Percentiles rank a stretch among this genome's conserved stretches.
phyloP scores from a whole-genome alignment of 2,329 filamentous ascomycete genomes.

The Colletotrichum sp. region DNA sequence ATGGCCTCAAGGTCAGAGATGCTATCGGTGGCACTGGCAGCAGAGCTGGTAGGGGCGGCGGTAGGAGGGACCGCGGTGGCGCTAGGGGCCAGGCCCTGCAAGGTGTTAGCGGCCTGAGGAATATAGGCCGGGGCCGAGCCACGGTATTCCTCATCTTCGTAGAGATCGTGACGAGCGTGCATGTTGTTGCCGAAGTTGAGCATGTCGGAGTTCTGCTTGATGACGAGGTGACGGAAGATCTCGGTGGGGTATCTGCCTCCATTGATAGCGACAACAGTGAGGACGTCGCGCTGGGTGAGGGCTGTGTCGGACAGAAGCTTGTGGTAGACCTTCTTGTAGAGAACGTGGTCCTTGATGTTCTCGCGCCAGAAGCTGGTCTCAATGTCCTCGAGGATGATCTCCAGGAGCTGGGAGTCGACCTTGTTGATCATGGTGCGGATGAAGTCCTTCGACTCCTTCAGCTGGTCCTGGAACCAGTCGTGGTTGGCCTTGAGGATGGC shows the following conservation, averaged over 20 bases:
- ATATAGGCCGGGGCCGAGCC: not conserved
- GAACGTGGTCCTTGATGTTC: not conserved
- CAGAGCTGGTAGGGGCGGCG: not conserved
- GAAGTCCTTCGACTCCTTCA: not conserved
- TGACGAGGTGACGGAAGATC: conserved; percentile 8
- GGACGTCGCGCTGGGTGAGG: conserved; percentile 15
- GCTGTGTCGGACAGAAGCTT: not conserved
- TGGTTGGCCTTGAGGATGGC: conserved; percentile 14
- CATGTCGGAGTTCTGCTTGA: conserved; percentile 9
- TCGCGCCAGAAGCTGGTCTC: conserved; percentile 16
- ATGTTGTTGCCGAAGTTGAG: conserved; percentile 1
- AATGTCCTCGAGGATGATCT: conserved; percentile 19
- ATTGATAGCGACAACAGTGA: conserved; percentile 11
- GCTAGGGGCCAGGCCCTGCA: not conserved
- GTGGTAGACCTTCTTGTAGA: not conserved
- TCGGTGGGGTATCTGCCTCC: conserved; percentile 11
- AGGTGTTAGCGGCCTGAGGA: not conserved
- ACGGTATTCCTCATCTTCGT: not conserved
- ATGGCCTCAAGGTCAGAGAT: not conserved
- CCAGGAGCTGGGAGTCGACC: conserved; percentile 7
- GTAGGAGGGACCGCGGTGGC: not conserved
- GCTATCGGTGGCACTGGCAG: not conserved
- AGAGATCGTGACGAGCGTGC: not conserved
- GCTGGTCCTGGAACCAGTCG: conserved; percentile 11
- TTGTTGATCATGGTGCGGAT: not conserved